Percentiles rank a stretch among this genome's conserved stretches.
These are phyloP conservation scores for Heliosperma pusillum DNA, from an alignment of 148 eudicot genomes.

Conservation along the genomic window DNA sequence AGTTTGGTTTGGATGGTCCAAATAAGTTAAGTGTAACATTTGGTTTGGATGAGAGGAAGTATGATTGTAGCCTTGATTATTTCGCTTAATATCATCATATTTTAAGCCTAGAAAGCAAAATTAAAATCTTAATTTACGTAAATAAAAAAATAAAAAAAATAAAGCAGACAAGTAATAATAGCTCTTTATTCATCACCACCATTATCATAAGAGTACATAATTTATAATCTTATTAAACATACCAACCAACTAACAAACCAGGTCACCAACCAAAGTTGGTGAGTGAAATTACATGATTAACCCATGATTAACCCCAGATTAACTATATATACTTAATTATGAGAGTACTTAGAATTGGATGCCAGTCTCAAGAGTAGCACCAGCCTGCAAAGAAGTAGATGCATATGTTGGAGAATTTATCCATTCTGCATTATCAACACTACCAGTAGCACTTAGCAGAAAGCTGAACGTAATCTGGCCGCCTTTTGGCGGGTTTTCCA, in stretches of 20 bases:
- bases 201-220: background rate
- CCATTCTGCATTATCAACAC: conserved; percentile 16
- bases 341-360: background rate
- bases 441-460: conserved; percentile 6
- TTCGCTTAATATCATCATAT: no score
- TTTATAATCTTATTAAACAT: conserved; percentile 1
- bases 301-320: background rate
- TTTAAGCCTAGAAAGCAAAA: no score
- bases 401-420: conserved; percentile 2
- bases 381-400: conserved; percentile 15
- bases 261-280: no score
- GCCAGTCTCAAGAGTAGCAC: conserved; percentile 13
- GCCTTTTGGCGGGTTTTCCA: conserved; percentile 50
- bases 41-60: no score
- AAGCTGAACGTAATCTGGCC: conserved; percentile 1
- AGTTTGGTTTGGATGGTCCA: no score
- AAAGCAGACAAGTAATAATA: no score
- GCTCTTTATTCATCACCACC: no score
- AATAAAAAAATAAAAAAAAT: no score
- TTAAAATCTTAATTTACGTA: no score
- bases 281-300: background rate
- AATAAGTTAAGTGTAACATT: no score
- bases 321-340: background rate
- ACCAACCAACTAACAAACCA: no score
- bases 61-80: no score